phyloP scores from a whole-genome alignment of 2,329 filamentous ascomycete genomes.

The Phaeosphaeriaceae sp. region DNA sequence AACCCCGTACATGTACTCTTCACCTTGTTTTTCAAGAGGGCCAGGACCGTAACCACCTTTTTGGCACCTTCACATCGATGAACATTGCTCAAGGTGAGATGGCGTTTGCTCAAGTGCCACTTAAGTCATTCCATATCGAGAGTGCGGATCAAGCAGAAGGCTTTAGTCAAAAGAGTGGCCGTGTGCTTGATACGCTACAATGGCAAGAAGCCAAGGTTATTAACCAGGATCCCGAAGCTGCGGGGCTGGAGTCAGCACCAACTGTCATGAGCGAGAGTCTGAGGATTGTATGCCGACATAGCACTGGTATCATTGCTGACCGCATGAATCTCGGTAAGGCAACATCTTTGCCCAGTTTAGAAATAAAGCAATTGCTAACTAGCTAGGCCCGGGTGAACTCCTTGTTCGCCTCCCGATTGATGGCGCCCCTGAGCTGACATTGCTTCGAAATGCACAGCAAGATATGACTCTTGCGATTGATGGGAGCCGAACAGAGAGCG shows the following conservation, averaged over 20 bases:
- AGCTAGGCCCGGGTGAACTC: slow-evolving; percentile 52
- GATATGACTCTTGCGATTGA: slow-evolving; percentile 79
- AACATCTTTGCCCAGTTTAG: not conserved
- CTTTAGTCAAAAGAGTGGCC: slow-evolving; percentile 47
- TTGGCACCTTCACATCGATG: slow-evolving; percentile 75
- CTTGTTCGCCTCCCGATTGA: slow-evolving; percentile 54
- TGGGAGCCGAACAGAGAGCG: slow-evolving; percentile 40
- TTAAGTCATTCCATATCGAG: slow-evolving; percentile 71
- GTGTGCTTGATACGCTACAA: slow-evolving; percentile 53
- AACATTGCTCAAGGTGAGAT: slow-evolving; percentile 71
- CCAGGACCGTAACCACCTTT: slow-evolving; percentile 73
- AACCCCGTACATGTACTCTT: slow-evolving; percentile 64
- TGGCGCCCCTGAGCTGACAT: slow-evolving; percentile 43
- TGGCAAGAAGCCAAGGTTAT: slow-evolving; percentile 76
- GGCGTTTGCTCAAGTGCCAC: slow-evolving; percentile 71
- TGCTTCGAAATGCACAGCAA: slow-evolving; percentile 70
- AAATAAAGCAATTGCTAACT: slow-evolving; percentile 12
- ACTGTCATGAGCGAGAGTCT: slow-evolving; percentile 79
- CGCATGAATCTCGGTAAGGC: slow-evolving; percentile 73
- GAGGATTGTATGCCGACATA: slow-evolving; percentile 75
- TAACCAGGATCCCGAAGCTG: slow-evolving; percentile 67
- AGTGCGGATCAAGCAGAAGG: slow-evolving; percentile 59
- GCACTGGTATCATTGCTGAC: slow-evolving; percentile 80
- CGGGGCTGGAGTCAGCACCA: slow-evolving; percentile 63
- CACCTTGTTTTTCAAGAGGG: slow-evolving; percentile 77